Evolutionary conservation across 2,329 filamentous ascomycete species (phyloP).

Genomic region (Nigrospora osmanthi): DNA sequence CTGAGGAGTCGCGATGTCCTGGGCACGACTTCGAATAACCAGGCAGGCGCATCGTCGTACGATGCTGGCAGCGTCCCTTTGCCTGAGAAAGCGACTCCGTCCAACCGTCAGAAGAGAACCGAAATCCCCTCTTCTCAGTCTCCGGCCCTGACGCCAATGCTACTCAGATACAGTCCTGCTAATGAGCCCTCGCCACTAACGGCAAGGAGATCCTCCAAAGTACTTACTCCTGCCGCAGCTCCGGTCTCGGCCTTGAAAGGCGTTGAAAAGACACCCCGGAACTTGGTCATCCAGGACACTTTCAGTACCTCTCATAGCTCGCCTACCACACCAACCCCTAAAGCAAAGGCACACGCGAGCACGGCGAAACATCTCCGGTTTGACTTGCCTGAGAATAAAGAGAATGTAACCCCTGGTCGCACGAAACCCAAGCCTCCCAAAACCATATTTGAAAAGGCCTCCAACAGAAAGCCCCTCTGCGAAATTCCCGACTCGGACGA

Average conservation of each 20-base stretch:
- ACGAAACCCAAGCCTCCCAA: constrained; percentile 22
- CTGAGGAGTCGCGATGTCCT: background rate
- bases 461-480: constrained; percentile 13
- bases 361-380: constrained; percentile 18
- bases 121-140: constrained; percentile 21
- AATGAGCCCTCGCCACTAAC: constrained; percentile 15
- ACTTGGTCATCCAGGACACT: constrained; percentile 18
- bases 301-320: constrained; percentile 18
- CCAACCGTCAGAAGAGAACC: constrained; percentile 10
- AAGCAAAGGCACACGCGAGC: constrained; percentile 11
- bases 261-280: constrained; percentile 11
- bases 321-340: constrained; percentile 12
- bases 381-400: constrained; percentile 20
- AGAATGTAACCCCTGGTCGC: constrained; percentile 23
- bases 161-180: constrained; percentile 12
- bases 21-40: background rate
- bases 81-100: constrained; percentile 15
- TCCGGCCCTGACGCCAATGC: constrained; percentile 14
- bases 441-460: constrained; percentile 6
- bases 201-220: constrained; percentile 14
- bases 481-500: constrained; percentile 19
- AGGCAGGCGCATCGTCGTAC: background rate
- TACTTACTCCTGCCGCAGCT: constrained; percentile 1
- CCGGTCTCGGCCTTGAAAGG: constrained; percentile 12
- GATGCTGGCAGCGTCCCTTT: background rate